These are phyloP conservation scores for Quercus lobata DNA, from an alignment of 331 rosid genomes.

Conservation along the genomic window DNA sequence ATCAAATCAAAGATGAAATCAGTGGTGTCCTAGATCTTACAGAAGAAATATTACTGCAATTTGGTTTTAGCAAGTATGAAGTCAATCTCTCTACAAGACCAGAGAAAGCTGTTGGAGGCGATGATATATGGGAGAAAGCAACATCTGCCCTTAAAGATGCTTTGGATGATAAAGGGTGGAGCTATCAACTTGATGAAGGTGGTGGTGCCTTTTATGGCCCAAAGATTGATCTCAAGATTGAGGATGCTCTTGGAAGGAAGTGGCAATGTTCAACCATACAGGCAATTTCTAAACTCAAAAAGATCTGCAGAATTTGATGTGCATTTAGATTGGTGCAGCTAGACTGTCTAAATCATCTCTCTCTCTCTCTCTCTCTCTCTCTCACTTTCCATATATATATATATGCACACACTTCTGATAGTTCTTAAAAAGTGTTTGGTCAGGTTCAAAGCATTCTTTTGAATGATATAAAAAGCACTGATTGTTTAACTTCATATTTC, in stretches of 20 bases:
- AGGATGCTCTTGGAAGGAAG: conserved; percentile 99
- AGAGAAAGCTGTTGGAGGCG: conserved; percentile 80
- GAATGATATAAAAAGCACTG: neutral
- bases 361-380: too few relatives aligned
- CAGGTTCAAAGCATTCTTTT: conserved; percentile 1
- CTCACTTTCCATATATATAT: too few relatives aligned
- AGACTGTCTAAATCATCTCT: neutral
- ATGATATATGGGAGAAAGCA: conserved; percentile 86
- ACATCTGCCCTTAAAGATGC: conserved; percentile 83
- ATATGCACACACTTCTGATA: neutral
- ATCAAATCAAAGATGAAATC: conserved; percentile 91
- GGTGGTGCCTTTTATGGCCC: conserved; percentile 99
- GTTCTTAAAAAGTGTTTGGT: neutral
- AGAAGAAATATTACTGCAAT: conserved; percentile 64
- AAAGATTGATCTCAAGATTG: conserved; percentile 96
- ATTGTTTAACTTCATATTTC: conserved; percentile 9
- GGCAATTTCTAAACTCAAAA: conserved; percentile 40
- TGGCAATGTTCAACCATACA: conserved; percentile 99
- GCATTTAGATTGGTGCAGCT: neutral
- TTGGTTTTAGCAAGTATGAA: conserved; percentile 90
- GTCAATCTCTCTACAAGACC: conserved; percentile 95
- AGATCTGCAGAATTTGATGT: neutral
- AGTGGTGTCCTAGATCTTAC: conserved; percentile 94
- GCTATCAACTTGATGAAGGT: conserved; percentile 89
- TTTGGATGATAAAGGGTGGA: conserved; percentile 89